phyloP scores from a whole-genome alignment of 1,284 basidiomycete species.

The Puccinia horiana region DNA sequence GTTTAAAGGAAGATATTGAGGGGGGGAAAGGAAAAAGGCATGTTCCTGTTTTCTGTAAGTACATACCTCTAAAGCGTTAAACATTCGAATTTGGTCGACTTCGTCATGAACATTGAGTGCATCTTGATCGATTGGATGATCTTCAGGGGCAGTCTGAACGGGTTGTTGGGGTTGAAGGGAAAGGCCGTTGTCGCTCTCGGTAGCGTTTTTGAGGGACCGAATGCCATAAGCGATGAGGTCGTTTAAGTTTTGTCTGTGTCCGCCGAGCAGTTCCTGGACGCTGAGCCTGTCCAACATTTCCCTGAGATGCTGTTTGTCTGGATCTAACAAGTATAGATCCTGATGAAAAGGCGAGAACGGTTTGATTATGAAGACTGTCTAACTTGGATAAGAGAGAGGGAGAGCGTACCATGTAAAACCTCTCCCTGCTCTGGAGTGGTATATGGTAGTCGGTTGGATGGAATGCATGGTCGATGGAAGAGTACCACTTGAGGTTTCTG shows the following conservation, averaged over 20 bases:
- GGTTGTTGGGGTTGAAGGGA: background rate
- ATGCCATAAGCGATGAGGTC: constrained; percentile 40
- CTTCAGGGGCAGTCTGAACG: background rate
- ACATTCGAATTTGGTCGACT: constrained; percentile 43
- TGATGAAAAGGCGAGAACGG: background rate
- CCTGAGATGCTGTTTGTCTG: constrained; percentile 23
- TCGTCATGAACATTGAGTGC: constrained; percentile 5
- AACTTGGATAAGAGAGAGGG: background rate
- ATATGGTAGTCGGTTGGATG: constrained; percentile 19
- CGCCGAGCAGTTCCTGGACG: constrained; percentile 19
- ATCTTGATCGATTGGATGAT: background rate
- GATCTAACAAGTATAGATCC: constrained; percentile 38
- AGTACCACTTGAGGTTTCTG: constrained; percentile 39
- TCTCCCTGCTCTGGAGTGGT: constrained; percentile 24
- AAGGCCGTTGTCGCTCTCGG: background rate
- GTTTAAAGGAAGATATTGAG: background rate
- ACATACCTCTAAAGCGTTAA: constrained; percentile 37
- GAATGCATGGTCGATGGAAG: constrained; percentile 34
- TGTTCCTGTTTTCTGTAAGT: background rate
- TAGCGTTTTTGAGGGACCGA: constrained; percentile 28
- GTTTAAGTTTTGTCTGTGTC: constrained; percentile 27
- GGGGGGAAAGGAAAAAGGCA: background rate
- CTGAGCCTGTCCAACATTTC: constrained; percentile 11
- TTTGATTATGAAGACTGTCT: background rate
- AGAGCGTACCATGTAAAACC: constrained; percentile 39